A percentile compares a stretch with the other conserved stretches of the same genome.
These are phyloP conservation scores for Leishmania mexicana DNA, from an alignment of 208 protist genomes.

Conservation along the genomic window DNA sequence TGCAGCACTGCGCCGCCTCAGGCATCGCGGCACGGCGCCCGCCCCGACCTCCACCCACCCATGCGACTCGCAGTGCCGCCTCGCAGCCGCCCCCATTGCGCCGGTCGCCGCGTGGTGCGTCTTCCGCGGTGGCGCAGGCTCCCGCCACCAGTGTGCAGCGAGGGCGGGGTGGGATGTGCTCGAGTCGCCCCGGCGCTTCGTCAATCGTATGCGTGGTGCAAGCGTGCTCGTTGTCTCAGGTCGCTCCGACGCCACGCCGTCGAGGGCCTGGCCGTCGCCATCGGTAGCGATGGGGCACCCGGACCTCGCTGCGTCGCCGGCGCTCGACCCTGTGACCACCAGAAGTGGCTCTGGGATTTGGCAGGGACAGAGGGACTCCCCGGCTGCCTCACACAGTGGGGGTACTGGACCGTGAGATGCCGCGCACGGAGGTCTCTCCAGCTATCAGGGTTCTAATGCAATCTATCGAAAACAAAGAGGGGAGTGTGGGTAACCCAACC, in stretches of 20 bases:
- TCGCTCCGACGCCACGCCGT: no score
- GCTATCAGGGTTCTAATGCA: background rate
- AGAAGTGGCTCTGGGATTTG: no score
- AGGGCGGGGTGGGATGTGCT: no score
- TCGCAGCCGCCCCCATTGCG: no score
- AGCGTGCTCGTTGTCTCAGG: background rate
- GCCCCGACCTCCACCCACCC: background rate
- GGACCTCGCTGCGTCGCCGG: background rate
- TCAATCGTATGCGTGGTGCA: no score
- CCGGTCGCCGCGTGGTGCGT: background rate
- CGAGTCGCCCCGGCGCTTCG: no score
- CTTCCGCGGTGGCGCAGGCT: no score
- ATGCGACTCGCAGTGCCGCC: background rate
- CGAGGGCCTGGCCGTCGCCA: background rate
- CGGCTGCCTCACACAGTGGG: background rate
- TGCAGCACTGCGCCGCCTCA: background rate
- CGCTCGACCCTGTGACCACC: no score
- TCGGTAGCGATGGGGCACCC: background rate
- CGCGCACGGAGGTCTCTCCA: background rate
- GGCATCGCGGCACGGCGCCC: background rate
- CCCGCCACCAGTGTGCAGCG: no score
- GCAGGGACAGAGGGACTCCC: background rate
- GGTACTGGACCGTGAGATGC: background rate
- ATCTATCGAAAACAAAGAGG: constrained; percentile 3
- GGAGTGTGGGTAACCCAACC: background rate